Percentiles rank a stretch among this genome's conserved stretches.
Evolutionary conservation across 2,329 filamentous ascomycete species (phyloP).

Genomic region (Pseudogymnoascus sp.): DNA sequence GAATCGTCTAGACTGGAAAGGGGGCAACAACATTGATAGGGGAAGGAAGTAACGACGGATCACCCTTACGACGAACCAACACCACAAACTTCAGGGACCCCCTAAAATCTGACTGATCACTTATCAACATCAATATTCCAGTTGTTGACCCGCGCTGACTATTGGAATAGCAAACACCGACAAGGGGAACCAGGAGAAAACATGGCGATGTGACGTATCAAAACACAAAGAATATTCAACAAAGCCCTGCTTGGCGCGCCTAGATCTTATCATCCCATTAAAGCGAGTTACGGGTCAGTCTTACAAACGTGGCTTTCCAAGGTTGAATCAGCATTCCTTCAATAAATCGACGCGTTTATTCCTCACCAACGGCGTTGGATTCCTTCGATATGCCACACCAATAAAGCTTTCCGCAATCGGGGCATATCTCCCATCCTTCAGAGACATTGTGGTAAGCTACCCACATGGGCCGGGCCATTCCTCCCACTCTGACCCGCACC

Average conservation of each 20-base stretch:
- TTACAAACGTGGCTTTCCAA: not conserved
- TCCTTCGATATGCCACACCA: not conserved
- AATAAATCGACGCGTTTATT: not conserved
- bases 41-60: not conserved
- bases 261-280: constrained; percentile 2
- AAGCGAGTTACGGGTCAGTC: not conserved
- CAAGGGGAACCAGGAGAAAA: not conserved
- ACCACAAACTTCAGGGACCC: not conserved
- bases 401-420: constrained; percentile 1
- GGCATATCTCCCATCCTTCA: not conserved
- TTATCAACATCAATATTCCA: not conserved
- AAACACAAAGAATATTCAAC: not conserved
- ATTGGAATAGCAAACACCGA: not conserved
- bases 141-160: not conserved
- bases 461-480: constrained; percentile 9
- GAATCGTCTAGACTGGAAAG: not conserved
- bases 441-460: constrained; percentile 3
- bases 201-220: not conserved
- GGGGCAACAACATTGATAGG: not conserved
- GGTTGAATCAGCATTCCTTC: not conserved
- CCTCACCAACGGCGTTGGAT: not conserved
- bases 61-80: not conserved
- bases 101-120: not conserved
- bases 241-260: not conserved
- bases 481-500: constrained; percentile 6